phyloP scores from a whole-genome alignment of 1,139 yeast species.

The Pichia sp. region DNA sequence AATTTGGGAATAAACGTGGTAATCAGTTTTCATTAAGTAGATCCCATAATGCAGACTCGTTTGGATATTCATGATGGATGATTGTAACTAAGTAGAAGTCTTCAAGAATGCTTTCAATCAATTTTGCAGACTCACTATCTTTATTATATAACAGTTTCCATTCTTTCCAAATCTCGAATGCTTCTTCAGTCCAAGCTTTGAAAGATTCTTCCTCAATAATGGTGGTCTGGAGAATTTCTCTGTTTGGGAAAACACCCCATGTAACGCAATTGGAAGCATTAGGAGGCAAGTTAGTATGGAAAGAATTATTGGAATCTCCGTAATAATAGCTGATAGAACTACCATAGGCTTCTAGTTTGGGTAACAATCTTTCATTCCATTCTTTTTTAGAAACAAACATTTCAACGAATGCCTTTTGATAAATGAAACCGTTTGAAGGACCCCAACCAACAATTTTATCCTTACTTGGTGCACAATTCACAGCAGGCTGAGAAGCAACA shows the following conservation, averaged over 20 bases:
- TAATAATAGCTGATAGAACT: conserved; percentile 57
- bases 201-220: conserved; percentile 83
- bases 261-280: conserved; percentile 69
- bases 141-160: conserved; percentile 80
- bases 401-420: conserved; percentile 92
- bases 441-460: conserved; percentile 97
- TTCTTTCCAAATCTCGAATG: conserved; percentile 82
- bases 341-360: conserved; percentile 41
- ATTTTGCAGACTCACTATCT: conserved; percentile 45
- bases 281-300: conserved; percentile 51
- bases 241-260: conserved; percentile 92
- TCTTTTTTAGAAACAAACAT: conserved; percentile 64
- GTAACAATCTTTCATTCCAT: conserved; percentile 54
- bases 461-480: conserved; percentile 64
- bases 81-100: conserved; percentile 72
- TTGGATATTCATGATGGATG: conserved; percentile 75
- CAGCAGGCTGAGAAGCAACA: conserved; percentile 92
- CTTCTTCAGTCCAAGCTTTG: conserved; percentile 91
- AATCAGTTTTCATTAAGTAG: conserved; percentile 33
- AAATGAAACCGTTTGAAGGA: conserved; percentile 80
- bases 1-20: no score
- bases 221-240: conserved; percentile 82
- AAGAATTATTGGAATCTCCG: conserved; percentile 54
- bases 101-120: conserved; percentile 54
- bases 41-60: conserved; percentile 76